Percentiles rank a stretch among this genome's conserved stretches.
Evolutionary conservation across 1,139 yeast species (phyloP).

Genomic region (Blastobotrys indianensis): DNA sequence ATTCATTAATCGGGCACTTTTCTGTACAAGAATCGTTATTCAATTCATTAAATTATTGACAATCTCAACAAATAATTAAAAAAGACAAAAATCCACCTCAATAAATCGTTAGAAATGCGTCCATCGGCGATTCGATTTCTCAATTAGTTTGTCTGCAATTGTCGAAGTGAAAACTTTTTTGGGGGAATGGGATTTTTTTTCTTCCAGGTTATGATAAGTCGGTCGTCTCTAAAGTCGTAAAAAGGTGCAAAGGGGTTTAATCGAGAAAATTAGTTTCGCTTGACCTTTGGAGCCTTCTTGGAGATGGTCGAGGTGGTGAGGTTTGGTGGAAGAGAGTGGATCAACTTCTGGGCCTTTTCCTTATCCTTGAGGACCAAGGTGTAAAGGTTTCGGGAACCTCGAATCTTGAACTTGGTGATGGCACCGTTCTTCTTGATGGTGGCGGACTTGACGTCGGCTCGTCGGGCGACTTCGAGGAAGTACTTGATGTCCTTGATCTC

Average conservation of each 20-base stretch:
- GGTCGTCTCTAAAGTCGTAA: too few species aligned
- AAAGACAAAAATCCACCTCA: too few species aligned
- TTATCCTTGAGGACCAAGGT: constrained; percentile 95
- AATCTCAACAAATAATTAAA: too few species aligned
- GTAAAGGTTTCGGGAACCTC: constrained; percentile 93
- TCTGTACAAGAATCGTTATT: too few species aligned
- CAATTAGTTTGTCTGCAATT: too few species aligned
- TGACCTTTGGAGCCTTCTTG: constrained; percentile 30
- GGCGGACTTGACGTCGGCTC: constrained; percentile 92
- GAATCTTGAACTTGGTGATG: constrained; percentile 98
- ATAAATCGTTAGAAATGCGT: too few species aligned
- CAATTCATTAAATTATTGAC: too few species aligned
- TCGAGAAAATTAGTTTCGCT: constrained; percentile 5
- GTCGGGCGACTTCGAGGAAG: constrained; percentile 94
- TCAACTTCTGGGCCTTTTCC: constrained; percentile 96
- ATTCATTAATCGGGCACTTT: too few species aligned
- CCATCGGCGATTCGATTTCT: too few species aligned
- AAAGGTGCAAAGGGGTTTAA: background rate
- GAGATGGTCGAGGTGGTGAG: constrained; percentile 55
- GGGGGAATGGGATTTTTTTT: too few species aligned
- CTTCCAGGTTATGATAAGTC: too few species aligned
- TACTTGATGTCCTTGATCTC: constrained; percentile 96
- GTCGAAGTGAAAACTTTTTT: too few species aligned
- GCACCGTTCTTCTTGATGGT: constrained; percentile 90
- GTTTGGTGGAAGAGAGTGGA: constrained; percentile 97